These are phyloP conservation scores for Oehlia diaphana DNA, from an alignment of 192 early-diverging fungal genomes.

Conservation along the genomic window DNA sequence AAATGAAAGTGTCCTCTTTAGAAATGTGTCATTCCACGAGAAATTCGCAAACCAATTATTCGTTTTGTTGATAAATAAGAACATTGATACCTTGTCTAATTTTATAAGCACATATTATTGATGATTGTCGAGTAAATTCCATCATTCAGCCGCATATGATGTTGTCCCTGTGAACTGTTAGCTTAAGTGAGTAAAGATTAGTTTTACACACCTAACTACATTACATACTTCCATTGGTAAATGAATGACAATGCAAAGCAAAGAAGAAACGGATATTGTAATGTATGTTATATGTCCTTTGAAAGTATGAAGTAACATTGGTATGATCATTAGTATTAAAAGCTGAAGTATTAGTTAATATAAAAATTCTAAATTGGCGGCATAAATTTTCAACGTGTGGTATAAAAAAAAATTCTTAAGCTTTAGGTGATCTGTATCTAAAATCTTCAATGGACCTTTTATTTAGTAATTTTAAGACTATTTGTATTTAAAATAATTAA, in stretches of 20 bases:
- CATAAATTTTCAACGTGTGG: conserved; percentile 44
- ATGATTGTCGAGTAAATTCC: background rate
- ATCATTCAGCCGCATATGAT: background rate
- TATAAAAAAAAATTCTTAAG: conserved; percentile 38
- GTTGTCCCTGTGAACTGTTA: background rate
- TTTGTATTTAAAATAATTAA: conserved; percentile 51
- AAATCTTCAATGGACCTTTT: conserved; percentile 49
- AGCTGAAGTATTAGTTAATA: conserved; percentile 68
- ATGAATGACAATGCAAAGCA: conserved; percentile 75
- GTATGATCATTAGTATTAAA: background rate
- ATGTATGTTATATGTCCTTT: background rate
- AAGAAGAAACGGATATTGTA: conserved; percentile 81
- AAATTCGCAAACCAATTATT: background rate
- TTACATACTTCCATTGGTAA: conserved; percentile 92
- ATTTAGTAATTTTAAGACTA: conserved; percentile 69
- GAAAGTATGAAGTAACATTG: no score
- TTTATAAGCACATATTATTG: no score
- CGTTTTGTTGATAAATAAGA: background rate
- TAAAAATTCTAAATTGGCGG: conserved; percentile 72
- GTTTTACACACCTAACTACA: conserved; percentile 48
- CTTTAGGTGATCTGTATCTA: conserved; percentile 42
- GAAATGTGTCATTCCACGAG: background rate
- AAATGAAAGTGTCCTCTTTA: background rate
- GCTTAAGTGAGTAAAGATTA: no score
- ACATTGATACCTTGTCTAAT: background rate